These are phyloP conservation scores for Aschersonia sp. DNA, from an alignment of 2,329 filamentous ascomycete species.

Conservation along the genomic window DNA sequence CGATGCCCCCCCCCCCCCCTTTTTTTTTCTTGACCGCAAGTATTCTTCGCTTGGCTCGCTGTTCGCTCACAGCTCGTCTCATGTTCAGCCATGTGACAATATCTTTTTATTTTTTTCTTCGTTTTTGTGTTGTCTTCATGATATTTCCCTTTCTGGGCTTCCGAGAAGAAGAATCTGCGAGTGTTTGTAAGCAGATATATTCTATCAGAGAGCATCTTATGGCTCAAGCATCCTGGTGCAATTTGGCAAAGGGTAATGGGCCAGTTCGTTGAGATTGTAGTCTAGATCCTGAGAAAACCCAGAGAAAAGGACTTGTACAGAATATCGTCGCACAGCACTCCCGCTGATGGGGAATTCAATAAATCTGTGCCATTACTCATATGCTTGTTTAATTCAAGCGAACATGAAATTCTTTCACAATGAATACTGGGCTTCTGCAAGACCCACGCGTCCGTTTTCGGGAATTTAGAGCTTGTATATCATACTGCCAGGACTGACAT, in stretches of 20 bases:
- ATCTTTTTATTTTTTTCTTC: conserved; percentile 1
- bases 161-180: conserved; percentile 4
- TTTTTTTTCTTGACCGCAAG: conserved; percentile 3
- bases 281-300: conserved; percentile 15
- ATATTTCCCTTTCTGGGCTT: conserved; percentile 4
- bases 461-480: too few relatives aligned
- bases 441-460: too few relatives aligned
- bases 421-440: too few relatives aligned
- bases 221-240: conserved; percentile 8
- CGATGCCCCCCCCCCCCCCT: not conserved
- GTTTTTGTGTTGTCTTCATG: conserved; percentile 1
- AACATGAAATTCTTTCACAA: too few relatives aligned
- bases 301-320: not conserved
- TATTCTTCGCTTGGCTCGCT: conserved; percentile 5
- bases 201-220: conserved; percentile 21
- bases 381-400: too few relatives aligned
- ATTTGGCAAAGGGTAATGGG: conserved; percentile 6
- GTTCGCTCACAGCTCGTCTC: conserved; percentile 4
- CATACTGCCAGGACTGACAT: too few relatives aligned
- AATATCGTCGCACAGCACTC: not conserved
- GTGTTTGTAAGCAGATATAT: conserved; percentile 10
- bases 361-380: not conserved
- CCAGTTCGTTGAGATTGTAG: conserved; percentile 24
- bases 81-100: conserved; percentile 6
- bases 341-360: conserved; percentile 5